phyloP scores from a whole-genome alignment of 345 rosid species.

The Carallia brachiata region DNA sequence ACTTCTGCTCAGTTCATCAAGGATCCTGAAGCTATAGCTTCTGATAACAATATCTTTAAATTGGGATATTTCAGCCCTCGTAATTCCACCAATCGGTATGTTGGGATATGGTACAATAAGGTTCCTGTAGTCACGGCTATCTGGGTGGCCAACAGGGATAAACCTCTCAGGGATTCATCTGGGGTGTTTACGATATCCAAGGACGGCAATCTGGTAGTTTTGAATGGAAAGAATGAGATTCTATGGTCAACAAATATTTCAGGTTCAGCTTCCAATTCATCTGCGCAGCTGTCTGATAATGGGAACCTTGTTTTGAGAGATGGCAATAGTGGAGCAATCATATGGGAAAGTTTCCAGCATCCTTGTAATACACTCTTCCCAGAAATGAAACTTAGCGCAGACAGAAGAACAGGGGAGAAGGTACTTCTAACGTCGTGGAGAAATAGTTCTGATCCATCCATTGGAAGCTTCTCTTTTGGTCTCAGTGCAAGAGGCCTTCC shows the following conservation, averaged over 20 bases:
- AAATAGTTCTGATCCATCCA: constrained; percentile 46
- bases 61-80: constrained; percentile 17
- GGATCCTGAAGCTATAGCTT: constrained; percentile 1
- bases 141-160: constrained; percentile 21
- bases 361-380: constrained; percentile 34
- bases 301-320: constrained; percentile 52
- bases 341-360: constrained; percentile 60
- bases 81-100: constrained; percentile 4
- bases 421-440: constrained; percentile 45
- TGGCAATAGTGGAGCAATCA: constrained; percentile 3
- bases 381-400: constrained; percentile 32
- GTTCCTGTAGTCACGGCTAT: not conserved
- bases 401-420: constrained; percentile 25
- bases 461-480: constrained; percentile 37
- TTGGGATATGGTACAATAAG: constrained; percentile 8
- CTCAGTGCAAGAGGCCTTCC: constrained; percentile 27
- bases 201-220: constrained; percentile 41
- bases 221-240: constrained; percentile 26
- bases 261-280: constrained; percentile 5
- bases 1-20: not conserved
- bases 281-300: constrained; percentile 38
- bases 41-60: not conserved
- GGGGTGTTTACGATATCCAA: constrained; percentile 34
- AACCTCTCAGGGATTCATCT: constrained; percentile 17
- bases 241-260: constrained; percentile 51